Conservation (phyloP, 345 rosid species). For the Nasturtium officinale region DNA sequence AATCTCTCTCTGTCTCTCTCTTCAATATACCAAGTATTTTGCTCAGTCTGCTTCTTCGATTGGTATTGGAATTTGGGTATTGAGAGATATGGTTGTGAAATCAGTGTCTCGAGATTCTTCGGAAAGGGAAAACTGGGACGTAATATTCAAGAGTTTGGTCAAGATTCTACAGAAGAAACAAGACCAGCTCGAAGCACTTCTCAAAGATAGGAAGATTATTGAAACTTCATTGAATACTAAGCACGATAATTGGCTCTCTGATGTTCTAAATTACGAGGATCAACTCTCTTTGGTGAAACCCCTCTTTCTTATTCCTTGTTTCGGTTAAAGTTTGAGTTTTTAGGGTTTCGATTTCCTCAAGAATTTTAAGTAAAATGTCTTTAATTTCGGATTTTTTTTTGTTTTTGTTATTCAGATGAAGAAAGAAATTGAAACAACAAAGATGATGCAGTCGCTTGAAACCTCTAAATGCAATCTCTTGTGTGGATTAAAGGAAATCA, state of each 20-base stretch:
- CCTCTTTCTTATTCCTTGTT: conserved; percentile 4
- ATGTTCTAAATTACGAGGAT: conserved; percentile 51
- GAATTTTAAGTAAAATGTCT: neutral
- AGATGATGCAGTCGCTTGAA: conserved; percentile 51
- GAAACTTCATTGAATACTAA: conserved; percentile 56
- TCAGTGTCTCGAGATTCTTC: conserved; percentile 37
- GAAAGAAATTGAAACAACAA: conserved; percentile 45
- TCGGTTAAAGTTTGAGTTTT: conserved; percentile 43
- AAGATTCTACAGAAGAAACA: conserved; percentile 61
- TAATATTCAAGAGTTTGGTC: conserved; percentile 53
- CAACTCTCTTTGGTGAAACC: conserved; percentile 55
- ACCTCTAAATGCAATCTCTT: conserved; percentile 59
- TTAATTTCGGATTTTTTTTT: neutral
- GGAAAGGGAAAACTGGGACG: conserved; percentile 64
- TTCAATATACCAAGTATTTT: neutral
- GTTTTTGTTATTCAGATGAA: conserved; percentile 48
- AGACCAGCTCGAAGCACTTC: conserved; percentile 62
- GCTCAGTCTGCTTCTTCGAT: conserved; percentile 17
- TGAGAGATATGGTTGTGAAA: conserved; percentile 37
- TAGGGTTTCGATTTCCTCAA: conserved; percentile 23
- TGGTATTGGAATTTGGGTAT: neutral
- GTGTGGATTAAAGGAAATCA: conserved; percentile 60
- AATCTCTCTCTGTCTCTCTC: conserved; percentile 15
- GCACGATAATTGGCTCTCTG: conserved; percentile 53
- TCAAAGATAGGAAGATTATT: conserved; percentile 59